Conservation (phyloP, 2,329 filamentous ascomycete genomes). For the Neofusicoccum umdonicola region DNA sequence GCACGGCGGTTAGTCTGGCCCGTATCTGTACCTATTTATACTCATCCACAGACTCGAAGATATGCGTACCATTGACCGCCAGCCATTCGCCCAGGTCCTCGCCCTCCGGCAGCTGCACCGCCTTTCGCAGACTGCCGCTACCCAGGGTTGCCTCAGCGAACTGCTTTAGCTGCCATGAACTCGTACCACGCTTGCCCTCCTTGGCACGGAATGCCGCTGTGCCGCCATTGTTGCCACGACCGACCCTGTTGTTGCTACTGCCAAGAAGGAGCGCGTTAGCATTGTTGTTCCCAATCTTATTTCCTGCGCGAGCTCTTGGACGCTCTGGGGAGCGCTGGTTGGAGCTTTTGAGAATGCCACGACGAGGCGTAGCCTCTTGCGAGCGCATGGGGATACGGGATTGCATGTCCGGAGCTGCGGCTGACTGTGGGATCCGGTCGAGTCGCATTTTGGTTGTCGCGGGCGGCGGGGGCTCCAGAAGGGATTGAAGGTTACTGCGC, state of each 20-base stretch:
- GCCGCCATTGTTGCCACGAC: slow-evolving; percentile 33
- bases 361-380: not conserved
- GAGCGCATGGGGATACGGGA: slow-evolving; percentile 32
- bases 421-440: slow-evolving; percentile 6
- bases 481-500: slow-evolving; percentile 18
- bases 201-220: slow-evolving; percentile 84
- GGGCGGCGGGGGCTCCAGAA: not conserved
- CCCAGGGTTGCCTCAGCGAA: slow-evolving; percentile 97
- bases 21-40: not conserved
- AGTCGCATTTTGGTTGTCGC: not conserved
- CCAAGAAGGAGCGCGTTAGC: not conserved
- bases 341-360: not conserved
- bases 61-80: slow-evolving; percentile 80
- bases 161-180: slow-evolving; percentile 90
- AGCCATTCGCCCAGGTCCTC: slow-evolving; percentile 98
- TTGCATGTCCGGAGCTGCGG: slow-evolving; percentile 20
- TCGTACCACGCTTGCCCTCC: slow-evolving; percentile 78
- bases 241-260: slow-evolving; percentile 17
- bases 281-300: not conserved
- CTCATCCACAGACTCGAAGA: not conserved
- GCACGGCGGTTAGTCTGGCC: slow-evolving; percentile 18
- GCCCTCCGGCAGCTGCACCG: slow-evolving; percentile 93
- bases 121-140: slow-evolving; percentile 90
- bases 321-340: not conserved
- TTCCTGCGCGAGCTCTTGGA: not conserved